These are phyloP conservation scores for Cornus kousa DNA, from an alignment of 148 eudicot genomes.

Conservation along the genomic window DNA sequence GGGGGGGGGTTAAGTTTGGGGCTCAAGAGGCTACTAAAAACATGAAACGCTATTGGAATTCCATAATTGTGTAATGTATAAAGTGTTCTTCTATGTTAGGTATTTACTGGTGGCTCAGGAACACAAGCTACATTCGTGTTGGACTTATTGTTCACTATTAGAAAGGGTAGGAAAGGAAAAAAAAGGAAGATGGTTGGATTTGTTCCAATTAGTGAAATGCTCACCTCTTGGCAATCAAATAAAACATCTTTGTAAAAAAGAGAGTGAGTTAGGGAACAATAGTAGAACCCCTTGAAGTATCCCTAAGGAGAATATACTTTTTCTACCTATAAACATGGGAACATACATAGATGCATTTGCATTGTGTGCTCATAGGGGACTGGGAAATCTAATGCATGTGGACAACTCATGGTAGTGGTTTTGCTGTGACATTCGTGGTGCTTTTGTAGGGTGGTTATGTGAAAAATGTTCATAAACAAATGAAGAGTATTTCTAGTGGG, in stretches of 20 bases:
- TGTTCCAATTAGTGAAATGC: neutral
- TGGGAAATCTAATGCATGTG: neutral
- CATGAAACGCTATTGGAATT: no score
- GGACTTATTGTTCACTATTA: neutral
- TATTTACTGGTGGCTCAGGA: neutral
- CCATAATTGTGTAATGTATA: neutral
- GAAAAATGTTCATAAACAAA: neutral
- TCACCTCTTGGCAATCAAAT: neutral
- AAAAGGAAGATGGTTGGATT: neutral
- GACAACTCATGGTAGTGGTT: neutral
- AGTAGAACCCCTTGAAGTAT: neutral
- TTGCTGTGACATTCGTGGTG: neutral
- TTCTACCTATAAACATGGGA: neutral
- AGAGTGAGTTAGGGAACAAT: neutral
- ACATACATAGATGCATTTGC: neutral
- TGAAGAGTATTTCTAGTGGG: neutral
- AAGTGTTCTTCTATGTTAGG: neutral
- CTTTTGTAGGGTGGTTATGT: neutral
- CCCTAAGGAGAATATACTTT: neutral
- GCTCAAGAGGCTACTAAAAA: neutral
- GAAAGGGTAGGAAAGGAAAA: neutral
- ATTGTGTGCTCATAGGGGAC: neutral
- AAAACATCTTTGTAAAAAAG: neutral
- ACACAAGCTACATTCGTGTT: neutral
- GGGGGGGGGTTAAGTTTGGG: no score